These are phyloP conservation scores for Atkinsonella texensis DNA, from an alignment of 2,329 filamentous ascomycete species.

Conservation along the genomic window DNA sequence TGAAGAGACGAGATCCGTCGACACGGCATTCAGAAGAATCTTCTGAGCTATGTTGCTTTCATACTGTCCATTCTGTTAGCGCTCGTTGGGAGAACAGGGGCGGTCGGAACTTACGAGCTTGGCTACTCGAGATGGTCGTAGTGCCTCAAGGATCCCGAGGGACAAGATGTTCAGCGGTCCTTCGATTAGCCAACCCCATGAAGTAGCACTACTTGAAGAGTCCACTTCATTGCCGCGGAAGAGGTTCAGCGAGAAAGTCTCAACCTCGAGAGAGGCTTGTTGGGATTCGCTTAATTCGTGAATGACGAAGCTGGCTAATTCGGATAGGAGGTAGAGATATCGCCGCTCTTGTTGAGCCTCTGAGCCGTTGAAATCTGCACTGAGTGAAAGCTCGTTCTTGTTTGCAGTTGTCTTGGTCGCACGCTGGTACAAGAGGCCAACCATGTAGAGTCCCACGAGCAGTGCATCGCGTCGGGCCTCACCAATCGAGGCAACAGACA, in stretches of 20 bases:
- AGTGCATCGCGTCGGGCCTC: constrained; percentile 26
- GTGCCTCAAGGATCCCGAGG: constrained; percentile 25
- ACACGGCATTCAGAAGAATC: constrained; percentile 18
- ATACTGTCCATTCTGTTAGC: constrained; percentile 18
- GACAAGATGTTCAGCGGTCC: constrained; percentile 23
- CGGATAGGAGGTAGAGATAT: constrained; percentile 25
- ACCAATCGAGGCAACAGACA: constrained; percentile 11
- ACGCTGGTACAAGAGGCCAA: constrained; percentile 29
- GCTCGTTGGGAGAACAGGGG: not conserved
- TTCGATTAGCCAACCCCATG: constrained; percentile 22
- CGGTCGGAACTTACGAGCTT: constrained; percentile 19
- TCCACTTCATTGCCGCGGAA: constrained; percentile 21
- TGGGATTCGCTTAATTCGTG: constrained; percentile 26
- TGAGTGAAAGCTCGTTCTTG: constrained; percentile 17
- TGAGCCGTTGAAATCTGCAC: constrained; percentile 18
- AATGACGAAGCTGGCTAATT: constrained; percentile 23
- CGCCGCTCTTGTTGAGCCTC: constrained; percentile 18
- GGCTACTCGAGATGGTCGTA: constrained; percentile 22
- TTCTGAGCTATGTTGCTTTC: constrained; percentile 23
- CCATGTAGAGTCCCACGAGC: constrained; percentile 23
- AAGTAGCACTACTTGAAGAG: not conserved
- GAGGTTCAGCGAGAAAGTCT: constrained; percentile 23
- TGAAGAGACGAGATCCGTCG: constrained; percentile 3
- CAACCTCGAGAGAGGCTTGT: constrained; percentile 20
- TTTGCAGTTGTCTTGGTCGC: constrained; percentile 19